Conservation (phyloP, 192 early-diverging fungal genomes). For the Coemansia sp. region DNA sequence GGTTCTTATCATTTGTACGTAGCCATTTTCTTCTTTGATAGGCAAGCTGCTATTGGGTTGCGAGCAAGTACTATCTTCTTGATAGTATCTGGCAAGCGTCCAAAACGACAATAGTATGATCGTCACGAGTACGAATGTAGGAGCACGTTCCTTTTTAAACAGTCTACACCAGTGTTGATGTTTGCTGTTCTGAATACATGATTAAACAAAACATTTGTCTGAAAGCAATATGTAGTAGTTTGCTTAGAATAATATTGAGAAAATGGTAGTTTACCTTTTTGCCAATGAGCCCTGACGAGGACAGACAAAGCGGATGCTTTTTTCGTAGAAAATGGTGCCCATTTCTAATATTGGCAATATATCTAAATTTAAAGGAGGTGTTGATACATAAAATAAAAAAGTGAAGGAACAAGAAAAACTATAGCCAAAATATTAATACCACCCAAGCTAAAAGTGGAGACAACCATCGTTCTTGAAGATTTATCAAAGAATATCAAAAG, state of each 20-base stretch:
- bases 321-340: neutral
- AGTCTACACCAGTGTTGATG: neutral
- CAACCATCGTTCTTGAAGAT: no score
- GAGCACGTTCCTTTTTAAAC: constrained; percentile 12
- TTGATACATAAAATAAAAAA: neutral
- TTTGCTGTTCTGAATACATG: no score
- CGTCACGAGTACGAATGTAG: neutral
- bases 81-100: constrained; percentile 5
- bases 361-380: neutral
- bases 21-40: neutral
- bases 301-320: neutral
- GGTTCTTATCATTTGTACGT: neutral
- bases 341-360: neutral
- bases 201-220: neutral
- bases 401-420: no score
- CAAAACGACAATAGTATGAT: constrained; percentile 10
- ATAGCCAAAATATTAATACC: no score
- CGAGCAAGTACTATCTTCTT: neutral
- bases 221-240: neutral
- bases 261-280: neutral
- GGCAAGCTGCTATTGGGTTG: neutral
- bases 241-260: neutral
- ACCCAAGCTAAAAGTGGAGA: no score
- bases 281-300: neutral
- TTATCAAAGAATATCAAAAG: no score